These are phyloP conservation scores for Quercus dentata DNA, from an alignment of 306 rosid species.

Conservation along the genomic window DNA sequence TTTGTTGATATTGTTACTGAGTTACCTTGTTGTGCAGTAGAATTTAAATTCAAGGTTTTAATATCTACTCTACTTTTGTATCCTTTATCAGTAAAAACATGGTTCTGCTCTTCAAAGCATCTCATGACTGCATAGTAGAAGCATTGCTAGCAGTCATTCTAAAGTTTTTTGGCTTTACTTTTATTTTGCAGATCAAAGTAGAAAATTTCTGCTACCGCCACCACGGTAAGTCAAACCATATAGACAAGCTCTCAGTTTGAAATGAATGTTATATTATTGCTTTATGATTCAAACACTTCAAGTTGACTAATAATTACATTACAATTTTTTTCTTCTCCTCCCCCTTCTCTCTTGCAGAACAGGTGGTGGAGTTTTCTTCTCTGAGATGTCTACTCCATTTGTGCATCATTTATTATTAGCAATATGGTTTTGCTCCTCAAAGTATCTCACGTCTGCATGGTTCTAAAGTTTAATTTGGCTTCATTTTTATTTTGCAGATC, in stretches of 20 bases:
- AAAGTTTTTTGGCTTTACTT: constrained; percentile 12
- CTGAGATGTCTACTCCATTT: too few relatives aligned
- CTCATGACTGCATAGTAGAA: too few relatives aligned
- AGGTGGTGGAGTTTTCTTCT: too few relatives aligned
- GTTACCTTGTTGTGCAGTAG: too few relatives aligned
- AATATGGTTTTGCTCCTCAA: not conserved
- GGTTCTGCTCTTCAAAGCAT: not conserved
- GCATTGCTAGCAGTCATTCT: not conserved
- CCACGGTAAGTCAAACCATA: constrained; percentile 8
- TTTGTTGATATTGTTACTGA: too few relatives aligned
- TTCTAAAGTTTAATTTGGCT: constrained; percentile 12
- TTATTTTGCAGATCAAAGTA: constrained; percentile 53
- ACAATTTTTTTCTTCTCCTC: too few relatives aligned
- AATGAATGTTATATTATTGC: not conserved
- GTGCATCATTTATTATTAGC: too few relatives aligned
- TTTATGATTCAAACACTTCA: not conserved
- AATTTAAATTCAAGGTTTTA: too few relatives aligned
- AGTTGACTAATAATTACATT: too few relatives aligned
- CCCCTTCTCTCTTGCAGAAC: too few relatives aligned
- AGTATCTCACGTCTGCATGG: too few relatives aligned
- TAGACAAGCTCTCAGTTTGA: not conserved
- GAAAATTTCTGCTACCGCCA: constrained; percentile 58
- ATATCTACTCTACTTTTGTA: too few relatives aligned
- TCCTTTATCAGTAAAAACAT: not conserved
- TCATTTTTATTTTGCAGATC: constrained; percentile 3